Conservation (phyloP, 768 basidiomycete species). For the Suillus subluteus region DNA sequence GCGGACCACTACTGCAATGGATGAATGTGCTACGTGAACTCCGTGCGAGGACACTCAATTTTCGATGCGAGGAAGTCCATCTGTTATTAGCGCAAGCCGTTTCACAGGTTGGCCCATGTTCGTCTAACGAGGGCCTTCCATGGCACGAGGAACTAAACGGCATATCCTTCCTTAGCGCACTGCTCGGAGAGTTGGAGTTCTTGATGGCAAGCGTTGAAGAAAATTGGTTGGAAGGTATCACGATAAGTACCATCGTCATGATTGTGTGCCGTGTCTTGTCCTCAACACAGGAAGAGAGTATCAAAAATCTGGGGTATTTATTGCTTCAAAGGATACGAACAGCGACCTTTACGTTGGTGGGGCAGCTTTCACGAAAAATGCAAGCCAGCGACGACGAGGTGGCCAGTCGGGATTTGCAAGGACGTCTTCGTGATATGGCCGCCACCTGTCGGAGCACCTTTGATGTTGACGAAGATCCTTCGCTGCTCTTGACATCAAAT, state of each 20-base stretch:
- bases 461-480: conserved; percentile 25
- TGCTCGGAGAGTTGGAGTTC: conserved; percentile 41
- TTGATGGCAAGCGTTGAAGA: conserved; percentile 38
- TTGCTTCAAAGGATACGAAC: conserved; percentile 38
- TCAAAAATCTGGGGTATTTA: conserved; percentile 22
- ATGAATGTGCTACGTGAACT: conserved; percentile 52
- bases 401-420: conserved; percentile 20
- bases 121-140: conserved; percentile 18
- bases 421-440: conserved; percentile 41
- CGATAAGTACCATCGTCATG: conserved; percentile 38
- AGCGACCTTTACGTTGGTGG: conserved; percentile 39
- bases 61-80: conserved; percentile 45
- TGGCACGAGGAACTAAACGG: conserved; percentile 47
- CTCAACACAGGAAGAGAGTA: conserved; percentile 16
- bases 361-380: conserved; percentile 31
- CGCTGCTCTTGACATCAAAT: conserved; percentile 21
- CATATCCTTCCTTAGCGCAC: conserved; percentile 37
- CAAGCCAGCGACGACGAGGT: conserved; percentile 15
- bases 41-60: conserved; percentile 39
- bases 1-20: conserved; percentile 52
- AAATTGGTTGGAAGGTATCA: conserved; percentile 45
- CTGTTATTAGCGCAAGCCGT: conserved; percentile 47
- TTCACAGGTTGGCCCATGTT: conserved; percentile 45
- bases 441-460: conserved; percentile 41
- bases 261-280: conserved; percentile 42